Percentiles rank a stretch among this genome's conserved stretches.
Evolutionary conservation across 345 rosid genomes (phyloP).

Genomic region (Eucalyptus cloeziana): DNA sequence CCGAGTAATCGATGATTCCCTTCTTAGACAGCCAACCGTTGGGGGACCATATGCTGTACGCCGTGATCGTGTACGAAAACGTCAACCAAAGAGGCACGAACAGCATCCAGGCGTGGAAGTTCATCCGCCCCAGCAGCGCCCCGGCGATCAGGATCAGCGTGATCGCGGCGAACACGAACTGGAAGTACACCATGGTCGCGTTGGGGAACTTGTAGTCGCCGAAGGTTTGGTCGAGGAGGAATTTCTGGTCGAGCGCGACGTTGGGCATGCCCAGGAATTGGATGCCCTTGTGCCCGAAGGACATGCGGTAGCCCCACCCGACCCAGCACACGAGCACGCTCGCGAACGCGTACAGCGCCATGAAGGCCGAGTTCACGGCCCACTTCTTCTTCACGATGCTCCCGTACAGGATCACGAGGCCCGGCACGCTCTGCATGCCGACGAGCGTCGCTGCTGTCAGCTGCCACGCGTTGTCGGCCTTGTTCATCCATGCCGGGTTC

Average conservation of each 20-base stretch:
- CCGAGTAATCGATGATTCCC: slow-evolving; percentile 52
- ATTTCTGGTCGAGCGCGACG: slow-evolving; percentile 24
- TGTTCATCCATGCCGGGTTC: slow-evolving; percentile 49
- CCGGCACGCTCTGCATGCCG: slow-evolving; percentile 61
- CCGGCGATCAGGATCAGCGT: slow-evolving; percentile 46
- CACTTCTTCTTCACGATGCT: slow-evolving; percentile 72
- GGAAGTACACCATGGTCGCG: slow-evolving; percentile 60
- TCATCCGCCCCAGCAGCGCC: slow-evolving; percentile 61
- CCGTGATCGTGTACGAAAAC: slow-evolving; percentile 43
- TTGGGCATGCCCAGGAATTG: slow-evolving; percentile 33
- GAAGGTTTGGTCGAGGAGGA: slow-evolving; percentile 9
- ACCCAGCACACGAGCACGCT: slow-evolving; percentile 60
- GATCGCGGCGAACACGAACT: slow-evolving; percentile 53
- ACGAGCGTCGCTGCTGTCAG: slow-evolving; percentile 54
- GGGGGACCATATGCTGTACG: slow-evolving; percentile 46
- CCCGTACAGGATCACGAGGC: slow-evolving; percentile 52
- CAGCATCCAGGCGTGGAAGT: slow-evolving; percentile 60
- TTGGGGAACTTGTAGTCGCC: slow-evolving; percentile 13
- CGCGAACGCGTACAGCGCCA: slow-evolving; percentile 64
- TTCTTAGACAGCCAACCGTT: slow-evolving; percentile 33
- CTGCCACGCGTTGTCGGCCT: slow-evolving; percentile 71
- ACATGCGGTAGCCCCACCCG: slow-evolving; percentile 49
- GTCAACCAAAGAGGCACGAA: slow-evolving; percentile 68
- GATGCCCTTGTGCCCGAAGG: slow-evolving; percentile 28
- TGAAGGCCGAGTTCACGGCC: slow-evolving; percentile 73